Evolutionary conservation across 108 stramenopile genomes (phyloP), one percentile per base, ranked within the genome.

Genomic region (Parmales sp.): DNA sequence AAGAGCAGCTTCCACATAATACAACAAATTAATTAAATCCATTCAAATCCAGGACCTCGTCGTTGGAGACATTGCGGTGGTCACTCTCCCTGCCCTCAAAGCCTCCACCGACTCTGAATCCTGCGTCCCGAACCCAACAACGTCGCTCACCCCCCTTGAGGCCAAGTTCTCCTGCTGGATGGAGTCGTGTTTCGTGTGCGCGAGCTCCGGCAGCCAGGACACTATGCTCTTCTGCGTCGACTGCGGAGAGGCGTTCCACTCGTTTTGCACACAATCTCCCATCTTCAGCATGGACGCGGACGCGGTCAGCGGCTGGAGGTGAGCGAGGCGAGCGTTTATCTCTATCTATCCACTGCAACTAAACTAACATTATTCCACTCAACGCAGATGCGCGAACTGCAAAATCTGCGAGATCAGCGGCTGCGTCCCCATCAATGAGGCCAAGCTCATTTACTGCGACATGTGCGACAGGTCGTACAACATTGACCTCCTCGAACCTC

Each of bases 371-470:
- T n/a, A n/a, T n/a, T n/a, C n/a, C n/a, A n/a, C n/a, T n/a, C n/a
- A n/a, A n/a, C n/a, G n/a, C n/a, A n/a, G n/a, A n/a, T 94, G 93
- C 74, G 81, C 85, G 22, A 91, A 91, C 77, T 94, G 93, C 75
- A 94, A 91, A 67, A 75, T 90, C 46, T 93, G 92, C 64, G 89
- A 93, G 75, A 78, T 89, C 31, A 85, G 84, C 34, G 84, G 84
- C 34, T 75, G 76, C 37, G 76, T 78, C 0, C 80, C 79, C 13
- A 44, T 71, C n/a, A 88, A 90, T 66, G 89, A 88, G 37, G 65
- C 65, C 11, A 80, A 69, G 3, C 80, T 93, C 70, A 45, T 94
- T 22, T 87, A 83, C 54, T 94, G 93, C 68, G 93, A 94, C 76
- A 80, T 82, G 75, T 94, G 93, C 67, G 93, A 91, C 79, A 69